Evolutionary conservation across 768 basidiomycete genomes (phyloP), one percentile per base, ranked within the genome.

Genomic region (Xerocomus potaroensis): DNA sequence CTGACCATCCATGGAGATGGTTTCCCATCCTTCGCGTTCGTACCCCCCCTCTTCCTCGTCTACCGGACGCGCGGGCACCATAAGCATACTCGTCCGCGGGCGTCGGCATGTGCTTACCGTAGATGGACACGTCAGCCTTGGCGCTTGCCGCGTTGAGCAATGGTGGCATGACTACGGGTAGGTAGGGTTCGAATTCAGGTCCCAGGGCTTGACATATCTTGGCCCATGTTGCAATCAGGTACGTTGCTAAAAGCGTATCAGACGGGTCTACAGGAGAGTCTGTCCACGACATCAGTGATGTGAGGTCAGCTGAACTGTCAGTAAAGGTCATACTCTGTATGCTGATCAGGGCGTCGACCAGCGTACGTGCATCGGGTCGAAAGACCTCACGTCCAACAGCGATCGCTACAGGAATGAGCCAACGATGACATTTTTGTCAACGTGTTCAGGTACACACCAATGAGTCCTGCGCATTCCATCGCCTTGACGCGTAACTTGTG

Each of bases 381-480:
- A 92, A 92, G 9, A 84, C 69, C 18, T 92, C 84, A 7, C 81
- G 74, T 1, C 91, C 91, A 8, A 93, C 91, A 8, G 91, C 91
- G 43, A 91, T 88, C 2, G 89, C 91, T 92, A 48, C 32, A 19
- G 24, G 33, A 8, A 24, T 18, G 16, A 34, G 31, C n/a, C 26
- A 50, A 33, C 42, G 23, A 4, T 11, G 5, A 8, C 12, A 12
- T 5, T 19, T n/a, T n/a, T n/a, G 16, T 40, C 31, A 15, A n/a
- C 5, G 27, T 15, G 11, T 36, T 27, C 36, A 47, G 53, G 35
- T 19, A 64, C 79, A 15, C 32, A 91, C 91, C 91, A 50, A 91
- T 85, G 18, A 91, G 70, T 8, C 87, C 87, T 0, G 88, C 90
- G 63, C 91, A 92, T 60, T 94, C 91, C 87, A 95, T 92, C 1